A percentile compares a stretch with the other conserved stretches of the same genome.
These are phyloP conservation scores for Aspergillus sp. DNA, from an alignment of 2,329 filamentous ascomycete species.

Conservation along the genomic window DNA sequence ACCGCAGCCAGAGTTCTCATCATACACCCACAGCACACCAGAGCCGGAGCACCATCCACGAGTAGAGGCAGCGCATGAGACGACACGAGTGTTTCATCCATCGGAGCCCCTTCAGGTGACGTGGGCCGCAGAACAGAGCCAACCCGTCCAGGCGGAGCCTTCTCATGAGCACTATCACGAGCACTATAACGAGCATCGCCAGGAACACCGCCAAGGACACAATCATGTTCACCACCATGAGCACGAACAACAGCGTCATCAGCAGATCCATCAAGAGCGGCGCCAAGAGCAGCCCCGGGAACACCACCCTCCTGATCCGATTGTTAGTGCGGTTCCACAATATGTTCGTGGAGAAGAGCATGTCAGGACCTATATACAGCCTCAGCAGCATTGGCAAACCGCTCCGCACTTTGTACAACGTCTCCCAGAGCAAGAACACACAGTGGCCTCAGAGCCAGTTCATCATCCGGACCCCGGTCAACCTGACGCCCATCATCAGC, in stretches of 20 bases:
- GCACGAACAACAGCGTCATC: background rate
- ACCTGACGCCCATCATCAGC: slow-evolving; percentile 34
- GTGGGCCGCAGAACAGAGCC: background rate
- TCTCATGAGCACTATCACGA: background rate
- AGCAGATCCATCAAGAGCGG: background rate
- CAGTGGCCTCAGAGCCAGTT: background rate
- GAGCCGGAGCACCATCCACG: slow-evolving; percentile 1
- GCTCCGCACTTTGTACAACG: slow-evolving; percentile 20
- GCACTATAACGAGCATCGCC: background rate
- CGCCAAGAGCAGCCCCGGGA: background rate
- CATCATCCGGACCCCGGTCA: slow-evolving; percentile 2
- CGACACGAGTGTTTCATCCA: background rate
- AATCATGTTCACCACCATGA: background rate
- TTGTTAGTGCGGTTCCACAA: slow-evolving; percentile 47
- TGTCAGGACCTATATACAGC: slow-evolving; percentile 38
- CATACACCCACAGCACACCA: background rate
- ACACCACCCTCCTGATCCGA: slow-evolving; percentile 17
- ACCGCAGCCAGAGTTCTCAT: background rate
- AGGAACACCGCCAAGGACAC: background rate
- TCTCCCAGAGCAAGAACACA: slow-evolving; percentile 15
- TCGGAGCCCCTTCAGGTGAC: background rate
- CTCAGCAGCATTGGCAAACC: slow-evolving; percentile 22
- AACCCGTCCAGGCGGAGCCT: background rate
- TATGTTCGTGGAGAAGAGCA: slow-evolving; percentile 53
- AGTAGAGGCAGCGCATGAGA: background rate